phyloP scores from a whole-genome alignment of 163 green algal species.

The Trebouxia gelatinosa region DNA sequence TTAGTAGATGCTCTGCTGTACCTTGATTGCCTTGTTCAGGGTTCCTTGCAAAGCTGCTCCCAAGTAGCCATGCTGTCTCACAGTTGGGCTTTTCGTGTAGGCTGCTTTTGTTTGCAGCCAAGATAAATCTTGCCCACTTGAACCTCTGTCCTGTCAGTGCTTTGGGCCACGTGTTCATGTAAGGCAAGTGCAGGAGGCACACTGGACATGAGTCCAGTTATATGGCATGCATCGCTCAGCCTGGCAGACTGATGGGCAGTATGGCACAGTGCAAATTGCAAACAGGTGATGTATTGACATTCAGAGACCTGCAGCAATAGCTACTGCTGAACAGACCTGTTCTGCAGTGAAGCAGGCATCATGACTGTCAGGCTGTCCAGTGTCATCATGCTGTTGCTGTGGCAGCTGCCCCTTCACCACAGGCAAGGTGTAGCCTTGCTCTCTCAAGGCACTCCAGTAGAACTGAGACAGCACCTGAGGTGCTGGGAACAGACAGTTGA shows the following conservation, averaged over 20 bases:
- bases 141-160: no score
- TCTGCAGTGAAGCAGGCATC: slow-evolving; percentile 49
- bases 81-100: slow-evolving; percentile 37
- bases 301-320: no score
- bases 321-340: no score
- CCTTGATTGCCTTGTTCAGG: slow-evolving; percentile 42
- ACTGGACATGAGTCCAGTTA: no score
- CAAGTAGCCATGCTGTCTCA: slow-evolving; percentile 45
- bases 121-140: no score
- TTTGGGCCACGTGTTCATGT: no score
- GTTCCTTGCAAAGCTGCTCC: slow-evolving; percentile 52
- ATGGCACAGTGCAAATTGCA: no score
- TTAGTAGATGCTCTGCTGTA: no score
- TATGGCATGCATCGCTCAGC: no score
- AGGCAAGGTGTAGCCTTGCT: slow-evolving; percentile 77
- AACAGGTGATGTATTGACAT: no score
- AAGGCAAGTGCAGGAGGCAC: no score
- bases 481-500: slow-evolving; percentile 80
- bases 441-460: slow-evolving; percentile 70
- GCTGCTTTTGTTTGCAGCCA: slow-evolving; percentile 42
- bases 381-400: not conserved
- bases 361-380: not conserved
- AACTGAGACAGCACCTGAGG: slow-evolving; percentile 66
- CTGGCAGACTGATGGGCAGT: no score
- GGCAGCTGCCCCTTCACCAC: slow-evolving; percentile 52